Evolutionary conservation across 2,329 filamentous ascomycete genomes (phyloP).

Genomic region (Alternaria longipes): DNA sequence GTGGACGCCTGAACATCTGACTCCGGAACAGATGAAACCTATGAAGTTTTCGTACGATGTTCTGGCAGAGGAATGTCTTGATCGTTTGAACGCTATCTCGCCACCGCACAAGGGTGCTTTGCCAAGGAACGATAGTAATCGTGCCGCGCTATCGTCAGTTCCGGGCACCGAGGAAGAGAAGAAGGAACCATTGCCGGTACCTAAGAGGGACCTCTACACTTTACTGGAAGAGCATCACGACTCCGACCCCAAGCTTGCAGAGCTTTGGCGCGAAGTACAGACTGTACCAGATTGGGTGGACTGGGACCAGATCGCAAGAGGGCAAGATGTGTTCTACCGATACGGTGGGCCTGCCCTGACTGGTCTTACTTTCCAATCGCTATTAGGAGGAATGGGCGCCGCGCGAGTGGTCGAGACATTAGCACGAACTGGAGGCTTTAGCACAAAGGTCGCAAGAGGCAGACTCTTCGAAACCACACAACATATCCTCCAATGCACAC

Average conservation of each 20-base stretch:
- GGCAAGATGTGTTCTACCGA: slow-evolving; percentile 80
- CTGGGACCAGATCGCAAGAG: slow-evolving; percentile 77
- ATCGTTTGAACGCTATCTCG: slow-evolving; percentile 69
- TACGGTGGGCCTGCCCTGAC: slow-evolving; percentile 75
- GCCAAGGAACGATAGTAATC: slow-evolving; percentile 50
- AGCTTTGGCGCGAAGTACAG: slow-evolving; percentile 73
- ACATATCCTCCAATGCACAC: slow-evolving; percentile 76
- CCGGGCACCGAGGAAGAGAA: slow-evolving; percentile 42
- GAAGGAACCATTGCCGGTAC: slow-evolving; percentile 44
- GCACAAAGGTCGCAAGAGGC: slow-evolving; percentile 70
- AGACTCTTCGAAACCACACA: slow-evolving; percentile 78
- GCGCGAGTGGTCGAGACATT: slow-evolving; percentile 77
- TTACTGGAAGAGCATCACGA: slow-evolving; percentile 67
- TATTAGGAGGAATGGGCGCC: slow-evolving; percentile 77
- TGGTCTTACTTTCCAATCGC: slow-evolving; percentile 69
- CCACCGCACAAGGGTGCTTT: slow-evolving; percentile 55
- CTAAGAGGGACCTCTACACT: slow-evolving; percentile 68
- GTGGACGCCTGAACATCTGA: slow-evolving; percentile 72
- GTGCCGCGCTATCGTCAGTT: slow-evolving; percentile 36
- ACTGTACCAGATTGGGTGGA: slow-evolving; percentile 78
- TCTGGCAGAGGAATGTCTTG: slow-evolving; percentile 71
- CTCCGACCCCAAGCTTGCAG: slow-evolving; percentile 63
- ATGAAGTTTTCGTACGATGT: slow-evolving; percentile 74
- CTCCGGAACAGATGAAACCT: slow-evolving; percentile 65
- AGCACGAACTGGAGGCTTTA: slow-evolving; percentile 77